Conservation (phyloP, 805 yeast species). For the Wickerhamiella vanderwaltii region DNA sequence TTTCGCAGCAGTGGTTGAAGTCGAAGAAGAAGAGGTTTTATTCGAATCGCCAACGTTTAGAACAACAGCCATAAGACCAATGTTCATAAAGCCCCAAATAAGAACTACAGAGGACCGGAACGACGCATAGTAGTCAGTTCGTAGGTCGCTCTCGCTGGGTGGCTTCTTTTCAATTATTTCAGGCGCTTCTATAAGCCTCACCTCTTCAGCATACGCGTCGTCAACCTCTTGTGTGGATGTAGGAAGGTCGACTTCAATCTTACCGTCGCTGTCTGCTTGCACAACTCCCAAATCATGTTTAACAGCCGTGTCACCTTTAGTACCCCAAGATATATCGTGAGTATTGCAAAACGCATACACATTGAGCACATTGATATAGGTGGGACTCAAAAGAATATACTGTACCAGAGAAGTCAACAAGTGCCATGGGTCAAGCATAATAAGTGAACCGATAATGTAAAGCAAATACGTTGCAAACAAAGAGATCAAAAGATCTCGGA, state of each 20-base stretch:
- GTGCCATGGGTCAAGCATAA: constrained; percentile 86
- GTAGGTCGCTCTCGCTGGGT: constrained; percentile 37
- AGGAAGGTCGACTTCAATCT: constrained; percentile 59
- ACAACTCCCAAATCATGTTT: constrained; percentile 75
- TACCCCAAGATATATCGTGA: constrained; percentile 97
- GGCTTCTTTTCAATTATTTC: constrained; percentile 26
- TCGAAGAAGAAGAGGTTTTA: constrained; percentile 1
- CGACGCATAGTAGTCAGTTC: constrained; percentile 77
- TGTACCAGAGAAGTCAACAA: constrained; percentile 81
- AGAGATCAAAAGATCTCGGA: constrained; percentile 81
- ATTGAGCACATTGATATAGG: constrained; percentile 80
- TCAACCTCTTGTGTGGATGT: constrained; percentile 69
- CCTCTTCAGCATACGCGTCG: constrained; percentile 51
- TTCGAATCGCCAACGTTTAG: constrained; percentile 50
- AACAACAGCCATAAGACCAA: constrained; percentile 69
- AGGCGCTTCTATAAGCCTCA: constrained; percentile 39
- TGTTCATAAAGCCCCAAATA: constrained; percentile 79
- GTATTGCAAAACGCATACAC: constrained; percentile 94
- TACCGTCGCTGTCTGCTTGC: constrained; percentile 52
- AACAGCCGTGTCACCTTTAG: constrained; percentile 63
- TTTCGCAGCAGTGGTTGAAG: constrained; percentile 18
- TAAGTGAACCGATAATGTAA: constrained; percentile 62
- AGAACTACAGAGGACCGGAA: constrained; percentile 82
- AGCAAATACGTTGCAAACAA: constrained; percentile 71
- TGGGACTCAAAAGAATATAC: constrained; percentile 72